Evolutionary conservation across 2,329 filamentous ascomycete species (phyloP).

Genomic region (Fusarium robinianum): DNA sequence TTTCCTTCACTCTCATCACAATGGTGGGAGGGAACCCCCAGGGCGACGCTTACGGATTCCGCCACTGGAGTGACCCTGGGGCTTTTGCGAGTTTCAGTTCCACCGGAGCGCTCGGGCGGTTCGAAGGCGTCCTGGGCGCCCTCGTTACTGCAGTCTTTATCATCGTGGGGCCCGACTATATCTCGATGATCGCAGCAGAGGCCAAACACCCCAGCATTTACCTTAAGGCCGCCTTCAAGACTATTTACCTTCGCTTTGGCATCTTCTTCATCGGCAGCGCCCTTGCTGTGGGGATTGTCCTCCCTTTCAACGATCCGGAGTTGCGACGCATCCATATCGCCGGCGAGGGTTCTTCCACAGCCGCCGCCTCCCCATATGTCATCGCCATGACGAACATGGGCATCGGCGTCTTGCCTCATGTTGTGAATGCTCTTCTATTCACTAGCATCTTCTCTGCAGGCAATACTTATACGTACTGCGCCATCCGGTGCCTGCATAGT

Average conservation of each 20-base stretch:
- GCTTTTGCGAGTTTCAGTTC: slow-evolving; percentile 11
- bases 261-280: slow-evolving; percentile 18
- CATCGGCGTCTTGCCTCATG: slow-evolving; percentile 55
- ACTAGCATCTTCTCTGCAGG: slow-evolving; percentile 46
- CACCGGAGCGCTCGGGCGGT: slow-evolving; percentile 7
- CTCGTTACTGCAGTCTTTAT: slow-evolving; percentile 48
- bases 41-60: slow-evolving; percentile 16
- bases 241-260: slow-evolving; percentile 11
- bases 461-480: slow-evolving; percentile 55
- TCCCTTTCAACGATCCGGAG: slow-evolving; percentile 64
- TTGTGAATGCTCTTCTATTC: slow-evolving; percentile 56
- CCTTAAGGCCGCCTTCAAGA: slow-evolving; percentile 16
- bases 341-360: slow-evolving; percentile 42
- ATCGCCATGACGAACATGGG: slow-evolving; percentile 56
- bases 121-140: slow-evolving; percentile 10
- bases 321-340: slow-evolving; percentile 56
- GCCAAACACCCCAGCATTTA: slow-evolving; percentile 12
- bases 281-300: slow-evolving; percentile 60
- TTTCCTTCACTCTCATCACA: slow-evolving; percentile 14
- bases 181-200: slow-evolving; percentile 38
- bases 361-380: slow-evolving; percentile 61
- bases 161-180: slow-evolving; percentile 67
- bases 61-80: slow-evolving; percentile 11
- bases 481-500: slow-evolving; percentile 53
- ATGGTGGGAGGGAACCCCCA: slow-evolving; percentile 17